Base-by-base conservation (phyloP, 495 filamentous ascomycete species). In the Aspergillus hancockii region DNA sequence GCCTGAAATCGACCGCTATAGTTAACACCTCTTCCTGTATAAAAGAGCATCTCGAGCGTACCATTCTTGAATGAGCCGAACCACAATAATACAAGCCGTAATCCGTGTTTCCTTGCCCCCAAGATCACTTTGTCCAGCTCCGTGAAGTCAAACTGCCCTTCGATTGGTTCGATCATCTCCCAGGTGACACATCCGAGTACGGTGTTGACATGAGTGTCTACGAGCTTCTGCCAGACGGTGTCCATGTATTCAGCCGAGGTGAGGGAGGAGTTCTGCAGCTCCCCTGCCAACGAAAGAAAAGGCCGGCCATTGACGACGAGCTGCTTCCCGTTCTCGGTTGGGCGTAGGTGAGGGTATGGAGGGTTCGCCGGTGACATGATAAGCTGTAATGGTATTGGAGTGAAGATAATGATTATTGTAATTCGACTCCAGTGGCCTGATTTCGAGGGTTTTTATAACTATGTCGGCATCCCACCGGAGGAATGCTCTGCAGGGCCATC, bases 51-150 rank as follows among this genome's bases (percentile, higher is more conserved):
- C 12, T 36, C 34, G 13, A 10, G 2, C 52, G 50, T 64, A 74
- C 73, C 79, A 67, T 81, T 81, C 59, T 83, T 80, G 65, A 78
- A 81, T 0, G 72, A 72, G 2, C 77, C 80, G 67, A 81, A 80
- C 80, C 80, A 81, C n/a, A 81, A 66, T 23, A 81, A 49, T 3
- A 81, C 67, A 0, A 83, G 65, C 47, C 73, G 73, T 31, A 82
- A 36, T 6, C 66, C 72, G 57, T 81, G 67, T 22, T 66, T 49
- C 43, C 76, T 62, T 13, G 78, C 79, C 47, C 66, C 75, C 5
- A 66, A 30, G 36, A 83, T 72, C 31, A 77, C 64, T 56, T 73
- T 58, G 51, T 80, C 75, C 6, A 82, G 69, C 56, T 80, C 70
- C 5, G 57, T 54, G 49, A 82, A 79, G 40, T 71, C 62, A 57